phyloP scores from a whole-genome alignment of 2,329 filamentous ascomycete genomes.

The Nectriaceae sp. region DNA sequence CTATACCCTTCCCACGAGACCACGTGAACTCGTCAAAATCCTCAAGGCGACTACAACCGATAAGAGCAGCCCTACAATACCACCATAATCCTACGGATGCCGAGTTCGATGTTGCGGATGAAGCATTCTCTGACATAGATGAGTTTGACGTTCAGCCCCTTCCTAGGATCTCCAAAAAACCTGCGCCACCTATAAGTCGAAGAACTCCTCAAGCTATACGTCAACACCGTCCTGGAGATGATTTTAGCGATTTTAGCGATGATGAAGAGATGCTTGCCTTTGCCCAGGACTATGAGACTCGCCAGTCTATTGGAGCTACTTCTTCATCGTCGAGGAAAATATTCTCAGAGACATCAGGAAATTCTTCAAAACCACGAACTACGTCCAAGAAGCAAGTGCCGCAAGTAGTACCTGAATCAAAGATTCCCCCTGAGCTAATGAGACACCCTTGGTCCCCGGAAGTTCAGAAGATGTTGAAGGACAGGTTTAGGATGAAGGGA shows the following conservation, averaged over 20 bases:
- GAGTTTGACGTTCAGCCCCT: slow-evolving; percentile 25
- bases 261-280: slow-evolving; percentile 55
- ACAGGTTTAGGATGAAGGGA: slow-evolving; percentile 79
- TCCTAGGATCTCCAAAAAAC: slow-evolving; percentile 8
- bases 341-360: slow-evolving; percentile 53
- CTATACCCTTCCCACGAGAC: slow-evolving; percentile 30
- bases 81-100: slow-evolving; percentile 12
- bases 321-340: slow-evolving; percentile 36
- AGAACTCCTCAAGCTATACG: slow-evolving; percentile 17
- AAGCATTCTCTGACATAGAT: slow-evolving; percentile 33
- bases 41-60: slow-evolving; percentile 5
- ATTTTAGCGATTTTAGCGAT: slow-evolving; percentile 51
- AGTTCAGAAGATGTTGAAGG: slow-evolving; percentile 76
- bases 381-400: slow-evolving; percentile 34
- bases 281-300: slow-evolving; percentile 51
- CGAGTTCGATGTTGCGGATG: slow-evolving; percentile 28
- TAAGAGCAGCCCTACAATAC: slow-evolving; percentile 4
- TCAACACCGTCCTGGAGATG: slow-evolving; percentile 27
- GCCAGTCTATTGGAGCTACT: slow-evolving; percentile 32
- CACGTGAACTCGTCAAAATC: slow-evolving; percentile 7
- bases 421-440: slow-evolving; percentile 57
- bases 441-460: slow-evolving; percentile 81
- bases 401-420: slow-evolving; percentile 27
- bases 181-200: slow-evolving; percentile 9
- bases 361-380: slow-evolving; percentile 37